Base-by-base conservation (phyloP, 148 eudicot species). In the Rhododendron simsii region DNA sequence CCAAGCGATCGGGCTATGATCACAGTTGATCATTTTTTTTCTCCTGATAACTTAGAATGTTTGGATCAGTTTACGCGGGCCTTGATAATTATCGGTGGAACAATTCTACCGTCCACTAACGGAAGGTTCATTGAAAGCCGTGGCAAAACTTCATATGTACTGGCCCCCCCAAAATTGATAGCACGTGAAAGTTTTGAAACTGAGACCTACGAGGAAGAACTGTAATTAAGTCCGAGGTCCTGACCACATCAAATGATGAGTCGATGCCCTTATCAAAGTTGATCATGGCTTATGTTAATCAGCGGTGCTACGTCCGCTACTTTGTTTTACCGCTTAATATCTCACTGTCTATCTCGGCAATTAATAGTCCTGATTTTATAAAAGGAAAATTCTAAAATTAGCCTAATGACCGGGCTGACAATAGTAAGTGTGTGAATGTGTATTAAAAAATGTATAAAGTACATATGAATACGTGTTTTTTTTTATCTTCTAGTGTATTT, bases 41-140 rank as follows among this genome's bases (percentile, higher is more conserved):
- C 0, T 3, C 6, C 1, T 0, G 0, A 15, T 55, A 0, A 15
- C 7, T 18, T 4, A 7, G 7, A 0, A 55, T 53, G 4, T 18
- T 55, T 1, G 16, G 14, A n/a, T 3, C n/a, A 63, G 4, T 3
- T 63, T 63, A 7, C 4, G 6, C 6, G 10, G 0, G 26, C 11
- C 12, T 61, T 8, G 2, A 7, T 61, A 7, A 6, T 61, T 21
- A 23, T 61, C 10, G 0, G 1, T 2, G 3, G 69, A 61, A 10
- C 69, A 21, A 61, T 2, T 12, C 23, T 1, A 16, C 0, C 2
- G 6, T 18, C 2, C 2, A 57, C 21, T 20, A 5, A 57, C 7
- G 2, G 1, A 1, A 57, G 20, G 6, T 18, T 1, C 0, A 55
- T 55, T 55, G 16, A 55, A 16, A 55, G 61, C 0, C 6, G 5